phyloP scores from a whole-genome alignment of 2,329 filamentous ascomycete genomes.

The Colletotrichum sp. region DNA sequence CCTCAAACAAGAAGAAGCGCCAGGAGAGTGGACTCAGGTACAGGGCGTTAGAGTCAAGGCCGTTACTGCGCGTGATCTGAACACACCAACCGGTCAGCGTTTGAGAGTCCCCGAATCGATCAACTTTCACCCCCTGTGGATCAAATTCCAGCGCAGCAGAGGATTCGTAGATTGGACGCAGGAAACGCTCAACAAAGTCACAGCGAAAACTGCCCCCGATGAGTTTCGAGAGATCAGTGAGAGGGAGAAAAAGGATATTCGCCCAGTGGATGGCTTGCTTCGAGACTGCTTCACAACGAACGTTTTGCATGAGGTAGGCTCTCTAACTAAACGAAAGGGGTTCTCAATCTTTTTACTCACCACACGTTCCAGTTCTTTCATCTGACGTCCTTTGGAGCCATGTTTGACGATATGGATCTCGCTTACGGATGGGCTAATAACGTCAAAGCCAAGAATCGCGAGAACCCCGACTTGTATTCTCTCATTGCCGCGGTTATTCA shows the following conservation, averaged over 20 bases:
- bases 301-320: not conserved
- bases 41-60: not conserved
- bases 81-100: not conserved
- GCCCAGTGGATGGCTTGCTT: not conserved
- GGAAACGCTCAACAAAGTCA: not conserved
- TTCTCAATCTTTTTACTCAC: no score
- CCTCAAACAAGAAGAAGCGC: not conserved
- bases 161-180: not conserved
- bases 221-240: accelerated
- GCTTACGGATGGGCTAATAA: not conserved
- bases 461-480: not conserved
- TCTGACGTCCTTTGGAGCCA: not conserved
- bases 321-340: no score
- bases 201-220: accelerated
- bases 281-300: not conserved
- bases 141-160: not conserved
- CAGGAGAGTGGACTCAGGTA: not conserved
- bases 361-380: not conserved
- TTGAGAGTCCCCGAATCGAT: not conserved
- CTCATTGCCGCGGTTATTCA: not conserved
- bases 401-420: not conserved
- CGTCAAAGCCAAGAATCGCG: not conserved
- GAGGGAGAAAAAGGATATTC: not conserved
- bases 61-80: not conserved
- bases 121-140: not conserved